Base-by-base conservation (phyloP, 192 early-diverging fungal species). In the Entomortierella parvispora region DNA sequence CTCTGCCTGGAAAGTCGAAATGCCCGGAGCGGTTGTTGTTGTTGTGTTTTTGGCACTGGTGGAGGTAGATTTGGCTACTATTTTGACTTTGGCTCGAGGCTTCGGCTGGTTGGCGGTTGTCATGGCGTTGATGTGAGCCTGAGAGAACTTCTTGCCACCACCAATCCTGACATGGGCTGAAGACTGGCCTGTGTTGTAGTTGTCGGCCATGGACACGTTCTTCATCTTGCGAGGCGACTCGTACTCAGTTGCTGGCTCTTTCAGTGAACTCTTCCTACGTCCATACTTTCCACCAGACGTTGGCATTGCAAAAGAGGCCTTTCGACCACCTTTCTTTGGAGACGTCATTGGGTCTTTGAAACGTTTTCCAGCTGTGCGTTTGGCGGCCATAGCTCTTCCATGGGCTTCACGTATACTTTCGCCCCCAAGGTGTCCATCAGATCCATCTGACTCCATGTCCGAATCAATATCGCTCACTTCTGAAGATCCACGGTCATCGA, bases 81-180 rank as follows among this genome's bases (percentile, higher is more conserved):
- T 26, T 46, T 54, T 43, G 72, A n/a, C 10, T 57, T 61, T 18
- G 72, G 34, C 12, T 18, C 14, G 43, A 20, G 37, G 57, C 23
- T 42, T 20, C 6, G 2, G 17, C 44, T 20, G n/a, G 15, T 53
- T 56, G 7, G 65, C 72, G 10, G 43, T 62, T 1, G 63, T 55
- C 65, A 76, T 68, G 33, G 72, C 72, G 15, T 76, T 60, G 32
- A 76, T 50, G 25, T 76, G 72, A 4, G 72, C 72, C 40, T 76
- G 72, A 20, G 72, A 76, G 44, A 76, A 76, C 58, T 76, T 67
- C 43, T 76, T 76, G 59, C 72, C 72, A 11, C 72, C 72, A 10
- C 72, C 62, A n/a, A 37, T 40, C 37, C 37, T 40, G 37, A 40
- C 12, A 12, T 40, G 37, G 37, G 37, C 37, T 9, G 37, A 40